Percentiles rank a stretch among this genome's conserved stretches.
phyloP scores from a whole-genome alignment of 2,329 filamentous ascomycete species.

The Fusarium penzigii region DNA sequence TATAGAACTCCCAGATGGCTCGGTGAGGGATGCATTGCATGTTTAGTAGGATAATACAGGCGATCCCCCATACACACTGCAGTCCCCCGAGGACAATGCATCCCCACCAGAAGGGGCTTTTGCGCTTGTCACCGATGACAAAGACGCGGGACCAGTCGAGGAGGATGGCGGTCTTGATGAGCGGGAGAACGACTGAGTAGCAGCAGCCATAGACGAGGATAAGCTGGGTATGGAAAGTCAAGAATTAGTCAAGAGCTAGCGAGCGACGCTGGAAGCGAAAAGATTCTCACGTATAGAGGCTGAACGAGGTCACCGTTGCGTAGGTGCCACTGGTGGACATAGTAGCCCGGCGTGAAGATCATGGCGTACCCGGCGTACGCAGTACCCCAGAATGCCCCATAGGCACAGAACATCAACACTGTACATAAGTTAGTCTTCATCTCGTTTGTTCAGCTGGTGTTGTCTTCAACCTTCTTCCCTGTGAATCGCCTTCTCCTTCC shows the following conservation, averaged over 20 bases:
- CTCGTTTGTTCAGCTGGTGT: too few relatives aligned
- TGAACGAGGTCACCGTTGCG: conserved; percentile 2
- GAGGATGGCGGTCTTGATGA: conserved; percentile 11
- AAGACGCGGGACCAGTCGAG: conserved; percentile 15
- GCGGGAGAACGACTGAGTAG: conserved; percentile 10
- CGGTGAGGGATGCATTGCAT: conserved; percentile 11
- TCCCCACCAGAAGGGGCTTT: conserved; percentile 11
- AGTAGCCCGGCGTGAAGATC: conserved; percentile 10
- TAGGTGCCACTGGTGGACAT: conserved; percentile 13
- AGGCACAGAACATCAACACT: conserved; percentile 13
- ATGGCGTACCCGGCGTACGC: conserved; percentile 6
- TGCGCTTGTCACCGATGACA: neutral
- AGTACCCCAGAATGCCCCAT: conserved; percentile 13
- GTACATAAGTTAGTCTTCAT: neutral
- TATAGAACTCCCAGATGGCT: conserved; percentile 14
- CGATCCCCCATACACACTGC: conserved; percentile 10
- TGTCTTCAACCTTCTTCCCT: conserved; percentile 6
- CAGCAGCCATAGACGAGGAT: conserved; percentile 13
- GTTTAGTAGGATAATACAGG: conserved; percentile 12
- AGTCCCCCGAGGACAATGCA: conserved; percentile 3
- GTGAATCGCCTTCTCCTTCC: conserved; percentile 1
- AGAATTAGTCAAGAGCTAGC: neutral
- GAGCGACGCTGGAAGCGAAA: too few relatives aligned
- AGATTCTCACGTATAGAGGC: conserved; percentile 6
- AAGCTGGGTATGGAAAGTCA: neutral